Evolutionary conservation across 257 asterid species (phyloP).

Genomic region (Lycium barbarum): DNA sequence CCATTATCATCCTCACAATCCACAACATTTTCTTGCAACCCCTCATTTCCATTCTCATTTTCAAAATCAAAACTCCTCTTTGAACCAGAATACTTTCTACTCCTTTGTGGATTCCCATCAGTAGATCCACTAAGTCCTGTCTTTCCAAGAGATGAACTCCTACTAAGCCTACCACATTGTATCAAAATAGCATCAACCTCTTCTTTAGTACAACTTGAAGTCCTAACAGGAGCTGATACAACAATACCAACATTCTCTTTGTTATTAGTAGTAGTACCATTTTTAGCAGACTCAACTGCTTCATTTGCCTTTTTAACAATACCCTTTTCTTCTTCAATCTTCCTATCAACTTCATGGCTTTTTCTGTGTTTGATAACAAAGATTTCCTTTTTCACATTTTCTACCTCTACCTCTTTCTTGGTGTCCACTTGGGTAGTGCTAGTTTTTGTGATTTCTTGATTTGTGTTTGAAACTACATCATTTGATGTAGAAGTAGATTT

Average conservation of each 20-base stretch:
- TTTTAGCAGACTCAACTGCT: constrained; percentile 38
- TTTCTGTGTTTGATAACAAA: constrained; percentile 75
- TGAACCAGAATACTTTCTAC: constrained; percentile 82
- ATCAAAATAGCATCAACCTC: constrained; percentile 94
- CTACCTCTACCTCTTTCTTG: constrained; percentile 50
- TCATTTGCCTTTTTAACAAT: constrained; percentile 43
- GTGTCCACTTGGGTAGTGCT: constrained; percentile 46
- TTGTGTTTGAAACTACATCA: constrained; percentile 38
- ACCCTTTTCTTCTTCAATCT: constrained; percentile 57
- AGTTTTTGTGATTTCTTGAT: constrained; percentile 45
- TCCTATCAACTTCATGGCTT: constrained; percentile 75
- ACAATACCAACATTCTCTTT: constrained; percentile 32
- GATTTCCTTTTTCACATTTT: constrained; percentile 66
- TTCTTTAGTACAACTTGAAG: constrained; percentile 92
- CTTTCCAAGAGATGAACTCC: constrained; percentile 86
- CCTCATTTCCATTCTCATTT: constrained; percentile 49
- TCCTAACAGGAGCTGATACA: constrained; percentile 67
- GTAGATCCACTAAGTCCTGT: constrained; percentile 47
- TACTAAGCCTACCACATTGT: constrained; percentile 95
- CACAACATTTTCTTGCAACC: constrained; percentile 30
- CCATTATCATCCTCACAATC: constrained; percentile 48
- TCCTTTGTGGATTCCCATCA: constrained; percentile 42
- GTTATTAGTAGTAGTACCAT: constrained; percentile 23
- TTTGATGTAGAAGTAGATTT: constrained; percentile 44
- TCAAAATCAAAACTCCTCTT: constrained; percentile 97